Conservation (phyloP, 331 rosid species). For the Rosa hybrid region DNA sequence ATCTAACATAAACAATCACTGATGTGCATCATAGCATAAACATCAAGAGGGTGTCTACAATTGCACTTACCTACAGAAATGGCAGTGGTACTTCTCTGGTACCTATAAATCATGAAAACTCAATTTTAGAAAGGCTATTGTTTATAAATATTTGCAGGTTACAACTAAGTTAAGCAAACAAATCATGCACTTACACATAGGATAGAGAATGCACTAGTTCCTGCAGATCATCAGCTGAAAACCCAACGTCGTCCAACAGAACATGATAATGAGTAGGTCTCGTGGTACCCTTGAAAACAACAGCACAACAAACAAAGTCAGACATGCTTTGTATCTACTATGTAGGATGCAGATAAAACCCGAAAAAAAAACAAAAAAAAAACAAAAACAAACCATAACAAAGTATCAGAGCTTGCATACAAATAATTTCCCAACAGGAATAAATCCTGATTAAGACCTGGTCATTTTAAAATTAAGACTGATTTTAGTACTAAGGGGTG, state of each 20-base stretch:
- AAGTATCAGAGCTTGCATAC: background rate
- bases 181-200: conserved; percentile 71
- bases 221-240: conserved; percentile 85
- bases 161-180: background rate
- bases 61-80: conserved; percentile 73
- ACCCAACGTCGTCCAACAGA: conserved; percentile 73
- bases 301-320: background rate
- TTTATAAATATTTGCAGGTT: background rate
- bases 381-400: background rate
- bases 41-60: background rate
- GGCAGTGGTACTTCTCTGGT: conserved; percentile 97
- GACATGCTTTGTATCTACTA: background rate
- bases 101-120: conserved; percentile 39
- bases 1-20: background rate
- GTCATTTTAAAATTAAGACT: too few relatives aligned
- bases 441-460: background rate
- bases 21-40: background rate
- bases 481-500: background rate
- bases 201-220: conserved; percentile 90
- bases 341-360: background rate
- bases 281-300: conserved; percentile 69
- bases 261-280: conserved; percentile 94
- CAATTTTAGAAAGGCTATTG: background rate
- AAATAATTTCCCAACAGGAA: background rate
- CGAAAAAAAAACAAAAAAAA: background rate